phyloP scores from a whole-genome alignment of 495 filamentous ascomycete genomes.

The Venustampulla echinocandica region DNA sequence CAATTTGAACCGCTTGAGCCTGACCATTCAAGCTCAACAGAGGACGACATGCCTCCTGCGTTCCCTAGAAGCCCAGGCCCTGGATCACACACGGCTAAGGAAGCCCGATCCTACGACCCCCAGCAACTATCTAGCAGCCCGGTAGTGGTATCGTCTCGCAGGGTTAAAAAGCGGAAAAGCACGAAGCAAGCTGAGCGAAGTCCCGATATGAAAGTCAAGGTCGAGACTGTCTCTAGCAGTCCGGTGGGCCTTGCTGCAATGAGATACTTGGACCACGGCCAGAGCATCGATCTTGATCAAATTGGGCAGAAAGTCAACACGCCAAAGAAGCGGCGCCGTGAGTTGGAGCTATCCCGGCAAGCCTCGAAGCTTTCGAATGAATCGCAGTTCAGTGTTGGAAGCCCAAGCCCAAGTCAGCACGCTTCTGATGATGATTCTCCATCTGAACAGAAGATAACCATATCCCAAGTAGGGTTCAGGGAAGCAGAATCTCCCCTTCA shows the following conservation, averaged over 20 bases:
- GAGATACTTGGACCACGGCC: slow-evolving; percentile 28
- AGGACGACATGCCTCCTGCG: slow-evolving; percentile 1
- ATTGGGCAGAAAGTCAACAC: slow-evolving; percentile 53
- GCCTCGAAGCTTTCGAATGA: background rate
- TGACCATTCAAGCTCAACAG: slow-evolving; percentile 25
- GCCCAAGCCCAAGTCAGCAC: background rate
- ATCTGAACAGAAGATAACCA: background rate
- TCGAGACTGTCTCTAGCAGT: slow-evolving; percentile 30
- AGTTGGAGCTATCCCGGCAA: slow-evolving; percentile 3
- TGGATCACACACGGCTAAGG: background rate
- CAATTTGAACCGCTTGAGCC: slow-evolving; percentile 2
- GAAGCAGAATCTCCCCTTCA: slow-evolving; percentile 20
- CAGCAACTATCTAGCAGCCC: background rate
- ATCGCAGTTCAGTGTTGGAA: background rate
- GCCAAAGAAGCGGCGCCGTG: slow-evolving; percentile 42
- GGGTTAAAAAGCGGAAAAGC: slow-evolving; percentile 13
- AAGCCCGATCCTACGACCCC: background rate
- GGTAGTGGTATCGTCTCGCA: slow-evolving; percentile 27
- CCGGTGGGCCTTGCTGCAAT: slow-evolving; percentile 21
- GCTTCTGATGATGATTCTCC: background rate
- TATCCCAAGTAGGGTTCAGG: background rate
- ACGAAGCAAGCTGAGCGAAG: background rate
- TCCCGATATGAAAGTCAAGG: slow-evolving; percentile 9
- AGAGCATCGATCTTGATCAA: slow-evolving; percentile 70
- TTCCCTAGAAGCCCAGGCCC: background rate